Evolutionary conservation across 169 alveolate species (phyloP).

Genomic region (Besnoitia besnoiti): DNA sequence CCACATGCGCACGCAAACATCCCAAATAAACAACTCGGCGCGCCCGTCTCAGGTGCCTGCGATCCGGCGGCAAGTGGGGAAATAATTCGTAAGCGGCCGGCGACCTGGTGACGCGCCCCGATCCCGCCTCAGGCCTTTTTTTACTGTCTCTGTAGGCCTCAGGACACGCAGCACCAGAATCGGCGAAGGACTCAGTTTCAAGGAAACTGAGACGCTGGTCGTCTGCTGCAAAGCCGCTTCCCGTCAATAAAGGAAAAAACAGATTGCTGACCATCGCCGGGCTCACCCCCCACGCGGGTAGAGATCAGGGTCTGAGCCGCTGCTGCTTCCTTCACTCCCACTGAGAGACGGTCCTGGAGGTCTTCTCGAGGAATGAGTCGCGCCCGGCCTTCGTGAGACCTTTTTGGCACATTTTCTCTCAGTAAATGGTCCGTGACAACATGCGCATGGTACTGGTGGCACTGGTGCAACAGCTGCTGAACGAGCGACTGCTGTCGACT

Average conservation of each 20-base stretch:
- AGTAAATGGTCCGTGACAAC: background rate
- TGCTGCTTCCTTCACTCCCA: background rate
- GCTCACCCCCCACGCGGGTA: background rate
- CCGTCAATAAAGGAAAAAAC: background rate
- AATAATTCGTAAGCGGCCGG: no score
- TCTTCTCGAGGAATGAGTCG: background rate
- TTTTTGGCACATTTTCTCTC: background rate
- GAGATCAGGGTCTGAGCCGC: background rate
- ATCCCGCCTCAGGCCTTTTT: no score
- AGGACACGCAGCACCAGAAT: no score
- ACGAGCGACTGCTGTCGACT: background rate
- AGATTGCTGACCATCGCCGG: background rate
- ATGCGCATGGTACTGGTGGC: background rate
- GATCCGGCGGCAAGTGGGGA: no score
- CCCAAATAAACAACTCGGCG: no score
- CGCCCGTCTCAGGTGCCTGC: no score
- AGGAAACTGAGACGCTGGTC: background rate
- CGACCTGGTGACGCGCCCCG: no score
- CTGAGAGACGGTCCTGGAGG: background rate
- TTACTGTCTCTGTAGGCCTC: no score
- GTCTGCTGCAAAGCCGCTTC: background rate
- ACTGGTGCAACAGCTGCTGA: slow-evolving; percentile 8
- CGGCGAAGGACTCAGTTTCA: no score
- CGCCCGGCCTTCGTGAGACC: background rate
- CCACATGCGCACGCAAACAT: no score